Evolutionary conservation across 768 basidiomycete genomes (phyloP).

Genomic region (Nidularia pulvinata): DNA sequence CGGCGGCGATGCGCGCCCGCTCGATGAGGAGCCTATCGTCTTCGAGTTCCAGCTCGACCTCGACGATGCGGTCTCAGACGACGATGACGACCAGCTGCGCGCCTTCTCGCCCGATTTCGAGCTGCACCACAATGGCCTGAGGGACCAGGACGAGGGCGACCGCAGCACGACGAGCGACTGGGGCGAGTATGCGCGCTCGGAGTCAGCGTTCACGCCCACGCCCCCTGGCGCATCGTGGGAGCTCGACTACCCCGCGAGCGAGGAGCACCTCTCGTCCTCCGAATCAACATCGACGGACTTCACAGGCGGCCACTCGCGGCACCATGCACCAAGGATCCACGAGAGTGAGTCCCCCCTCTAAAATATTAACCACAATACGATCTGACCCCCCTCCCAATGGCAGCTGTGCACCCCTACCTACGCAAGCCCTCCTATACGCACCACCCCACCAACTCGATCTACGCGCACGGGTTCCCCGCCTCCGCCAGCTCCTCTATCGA

Average conservation of each 20-base stretch:
- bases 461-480: not conserved
- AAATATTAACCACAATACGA: no score
- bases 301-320: not conserved
- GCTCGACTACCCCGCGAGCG: slow-evolving; percentile 9
- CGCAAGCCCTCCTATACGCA: slow-evolving; percentile 7
- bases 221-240: slow-evolving; percentile 10
- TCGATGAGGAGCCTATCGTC: slow-evolving; percentile 58
- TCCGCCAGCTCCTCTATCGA: not conserved
- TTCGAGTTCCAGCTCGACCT: slow-evolving; percentile 67
- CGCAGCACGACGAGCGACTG: slow-evolving; percentile 11
- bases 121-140: slow-evolving; percentile 18
- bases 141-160: slow-evolving; percentile 6
- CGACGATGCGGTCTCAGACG: slow-evolving; percentile 11
- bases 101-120: slow-evolving; percentile 39
- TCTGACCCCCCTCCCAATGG: slow-evolving; percentile 2
- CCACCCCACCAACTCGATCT: not conserved
- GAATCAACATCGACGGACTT: not conserved
- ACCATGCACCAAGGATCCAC: no score
- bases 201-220: not conserved
- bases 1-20: slow-evolving; percentile 47
- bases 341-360: not conserved
- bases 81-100: slow-evolving; percentile 18
- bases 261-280: slow-evolving; percentile 6
- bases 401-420: slow-evolving; percentile 19
- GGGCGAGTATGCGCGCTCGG: slow-evolving; percentile 5